Evolutionary conservation across 176 grass and related monocot genomes (phyloP), one percentile per base, ranked within the genome.

Genomic region (Oryza officinalis): DNA sequence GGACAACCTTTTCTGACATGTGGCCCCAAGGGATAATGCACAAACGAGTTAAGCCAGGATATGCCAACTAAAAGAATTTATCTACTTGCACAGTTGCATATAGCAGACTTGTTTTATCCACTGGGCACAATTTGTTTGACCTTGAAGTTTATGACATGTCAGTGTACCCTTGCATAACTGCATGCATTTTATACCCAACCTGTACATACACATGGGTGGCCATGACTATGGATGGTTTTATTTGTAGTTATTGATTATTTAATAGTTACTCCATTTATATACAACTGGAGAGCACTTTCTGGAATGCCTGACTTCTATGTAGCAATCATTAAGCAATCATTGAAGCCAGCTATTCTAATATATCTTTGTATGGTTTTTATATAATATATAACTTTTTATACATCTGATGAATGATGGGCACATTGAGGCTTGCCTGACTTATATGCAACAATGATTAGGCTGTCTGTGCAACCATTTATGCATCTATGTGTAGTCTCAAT

Each of bases 41-140:
- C 37, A 64, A 43, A 27, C 18, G 37, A 63, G 35, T 25, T 33
- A 60, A 41, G n/a, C 5, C 12, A 20, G 17, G 26, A 79, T 80
- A 32, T 44, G 27, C 47, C 17, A 80, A 50, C 18, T 47, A 80
- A 67, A 80, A 68, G 28, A 35, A 25, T 78, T 46, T 66, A 20
- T 44, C 37, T 78, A 65, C 25, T 65, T 79, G 14, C 77, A 79
- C 15, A 52, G 49, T 52, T 52, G 49, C 49, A 52, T 13, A 44
- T 22, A 27, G 66, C 63, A 2, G 27, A 33, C 10, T 65, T 79
- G 23, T 74, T 50, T 65, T 45, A 40, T 65, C 23, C 63, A 28
- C 23, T 46, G 44, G 35, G 59, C 35, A 41, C 23, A 10, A 20
- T 78, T 64, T 78, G 76, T 66, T 79, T 77, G 75, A 77, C 61